phyloP scores from a whole-genome alignment of 2,329 filamentous ascomycete genomes.

The Fusarium papillatum region DNA sequence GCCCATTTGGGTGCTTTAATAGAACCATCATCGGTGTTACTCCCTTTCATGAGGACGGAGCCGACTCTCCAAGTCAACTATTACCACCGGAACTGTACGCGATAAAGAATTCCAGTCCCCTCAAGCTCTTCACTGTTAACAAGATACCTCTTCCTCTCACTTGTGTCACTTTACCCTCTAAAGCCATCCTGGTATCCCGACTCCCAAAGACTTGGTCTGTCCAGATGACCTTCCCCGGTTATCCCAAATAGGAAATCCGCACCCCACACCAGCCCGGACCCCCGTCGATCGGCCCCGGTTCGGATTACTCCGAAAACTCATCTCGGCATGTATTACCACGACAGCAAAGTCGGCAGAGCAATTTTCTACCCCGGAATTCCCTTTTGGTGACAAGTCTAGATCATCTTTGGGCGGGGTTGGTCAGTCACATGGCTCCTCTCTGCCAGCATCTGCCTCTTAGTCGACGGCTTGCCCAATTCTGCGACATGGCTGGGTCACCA shows the following conservation, averaged over 20 bases:
- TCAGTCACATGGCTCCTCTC: conserved; percentile 12
- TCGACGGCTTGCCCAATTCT: conserved; percentile 12
- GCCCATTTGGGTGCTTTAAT: not conserved
- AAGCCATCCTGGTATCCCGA: conserved; percentile 13
- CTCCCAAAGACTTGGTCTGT: not conserved
- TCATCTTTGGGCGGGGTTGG: not conserved
- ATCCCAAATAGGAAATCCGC: conserved; percentile 38
- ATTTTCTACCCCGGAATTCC: conserved; percentile 11
- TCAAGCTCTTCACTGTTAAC: not conserved
- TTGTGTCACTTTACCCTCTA: not conserved
- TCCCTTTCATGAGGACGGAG: not conserved
- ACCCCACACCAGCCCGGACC: not conserved
- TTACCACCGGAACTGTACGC: conserved; percentile 2
- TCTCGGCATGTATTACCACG: conserved; percentile 3
- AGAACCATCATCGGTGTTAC: not conserved
- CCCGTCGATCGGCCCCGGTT: not conserved
- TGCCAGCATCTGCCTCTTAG: not conserved
- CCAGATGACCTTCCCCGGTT: conserved; percentile 26
- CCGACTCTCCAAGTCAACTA: not conserved
- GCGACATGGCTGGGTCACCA: not conserved
- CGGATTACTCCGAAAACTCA: not conserved
- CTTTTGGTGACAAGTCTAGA: conserved; percentile 11
- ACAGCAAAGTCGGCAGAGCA: not conserved
- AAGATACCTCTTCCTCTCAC: not conserved
- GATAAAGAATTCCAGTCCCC: not conserved